Base-by-base conservation (phyloP, 208 protist species). In the Wallacemonas sp. region DNA sequence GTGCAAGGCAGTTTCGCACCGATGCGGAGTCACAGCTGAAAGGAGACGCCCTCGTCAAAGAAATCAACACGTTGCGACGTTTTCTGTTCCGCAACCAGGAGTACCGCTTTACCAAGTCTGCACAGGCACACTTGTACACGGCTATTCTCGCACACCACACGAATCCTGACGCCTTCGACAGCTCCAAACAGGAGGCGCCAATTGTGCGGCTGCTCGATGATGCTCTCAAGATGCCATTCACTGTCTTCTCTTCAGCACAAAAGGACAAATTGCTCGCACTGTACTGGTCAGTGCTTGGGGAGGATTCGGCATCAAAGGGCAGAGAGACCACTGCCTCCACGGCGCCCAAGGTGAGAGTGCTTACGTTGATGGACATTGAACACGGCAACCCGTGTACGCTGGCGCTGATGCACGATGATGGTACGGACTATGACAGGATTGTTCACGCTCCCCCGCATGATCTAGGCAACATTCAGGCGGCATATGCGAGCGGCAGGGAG, bases 1-100 rank as follows among this genome's bases (percentile, higher is more conserved):
- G 81, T 9, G 70, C 74, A 14, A 74, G 58, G 47, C 70, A 78
- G 34, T 81, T 88, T 58, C 81, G 80, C 49, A 54, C 54, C 1
- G 61, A 63, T 0, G 78, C 77, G 17, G 78, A 88, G 67, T 39
- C 73, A 3, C 63, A 75, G 15, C 67, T 61, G 1, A 72, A 62
- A 9, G 80, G 75, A 1, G 59, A 70, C 12, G 62, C 68, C 1
- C 46, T 82, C n/a, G 61, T 55, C 21, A 77, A 76, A 39, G 80
- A 87, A 51, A 75, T 87, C 21, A 56, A 41, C 46, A 82, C 63
- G 1, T 67, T 80, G 62, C 72, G 73, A 5, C 72, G 73, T 34
- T 82, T 80, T 65, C 68, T 87, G 17, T 83, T 78, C 22, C 66
- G 77, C 19, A 87, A 86, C 42, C 75, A 86, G 44, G 79, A 79